phyloP scores from a whole-genome alignment of 345 rosid species.

The Gynandropsis gynandra region DNA sequence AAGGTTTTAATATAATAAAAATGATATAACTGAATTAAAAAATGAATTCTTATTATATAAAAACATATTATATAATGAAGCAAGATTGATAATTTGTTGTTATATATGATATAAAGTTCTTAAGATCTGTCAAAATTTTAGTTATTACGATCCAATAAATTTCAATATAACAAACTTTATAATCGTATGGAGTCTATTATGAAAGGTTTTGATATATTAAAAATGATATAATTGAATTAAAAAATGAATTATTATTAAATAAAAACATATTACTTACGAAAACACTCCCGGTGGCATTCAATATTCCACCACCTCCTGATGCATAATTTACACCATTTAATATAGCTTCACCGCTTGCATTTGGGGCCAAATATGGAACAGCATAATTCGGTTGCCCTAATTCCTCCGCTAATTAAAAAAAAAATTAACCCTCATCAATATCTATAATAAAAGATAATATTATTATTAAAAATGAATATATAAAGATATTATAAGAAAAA shows the following conservation, averaged over 20 bases:
- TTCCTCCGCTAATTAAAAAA: slow-evolving; percentile 52
- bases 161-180: too few relatives aligned
- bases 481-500: too few relatives aligned
- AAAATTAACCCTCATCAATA: not conserved
- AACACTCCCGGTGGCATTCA: slow-evolving; percentile 90
- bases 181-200: too few relatives aligned
- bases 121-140: too few relatives aligned
- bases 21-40: not conserved
- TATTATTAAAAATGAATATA: not conserved
- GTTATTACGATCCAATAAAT: too few relatives aligned
- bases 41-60: not conserved
- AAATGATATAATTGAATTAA: not conserved
- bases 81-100: too few relatives aligned
- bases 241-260: not conserved
- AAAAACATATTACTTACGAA: slow-evolving; percentile 38
- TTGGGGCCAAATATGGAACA: slow-evolving; percentile 65
- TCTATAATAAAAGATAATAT: not conserved
- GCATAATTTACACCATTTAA: slow-evolving; percentile 77
- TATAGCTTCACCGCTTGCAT: slow-evolving; percentile 62
- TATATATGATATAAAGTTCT: too few relatives aligned
- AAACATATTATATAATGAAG: not conserved
- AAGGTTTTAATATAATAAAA: slow-evolving; percentile 17
- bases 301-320: slow-evolving; percentile 89
- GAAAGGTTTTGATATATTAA: slow-evolving; percentile 18
- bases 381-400: slow-evolving; percentile 65